Conservation (phyloP, 129 eudicot species). For the Rutidosis leptorrhynchoides region DNA sequence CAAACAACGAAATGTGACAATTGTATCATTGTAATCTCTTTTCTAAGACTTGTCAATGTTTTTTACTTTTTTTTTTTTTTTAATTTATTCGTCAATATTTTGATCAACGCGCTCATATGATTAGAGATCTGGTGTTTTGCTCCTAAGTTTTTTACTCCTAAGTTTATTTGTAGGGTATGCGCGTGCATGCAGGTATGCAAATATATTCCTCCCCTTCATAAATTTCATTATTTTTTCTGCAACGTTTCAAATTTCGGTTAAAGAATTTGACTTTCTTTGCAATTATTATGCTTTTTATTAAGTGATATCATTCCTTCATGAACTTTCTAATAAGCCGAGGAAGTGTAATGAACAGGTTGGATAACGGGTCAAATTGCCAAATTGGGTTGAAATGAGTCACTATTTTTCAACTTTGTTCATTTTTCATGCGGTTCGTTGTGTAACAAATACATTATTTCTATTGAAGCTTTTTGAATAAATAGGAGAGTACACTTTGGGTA, state of each 20-base stretch:
- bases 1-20: constrained; percentile 92
- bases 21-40: constrained; percentile 75
- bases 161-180: constrained; percentile 66
- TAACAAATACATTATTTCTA: no score
- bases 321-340: not conserved
- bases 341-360: not conserved
- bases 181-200: constrained; percentile 84
- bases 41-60: constrained; percentile 9
- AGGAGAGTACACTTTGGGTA: not conserved
- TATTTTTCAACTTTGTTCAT: not conserved
- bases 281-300: not conserved
- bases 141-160: constrained; percentile 43
- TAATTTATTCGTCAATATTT: constrained; percentile 5
- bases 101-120: constrained; percentile 8
- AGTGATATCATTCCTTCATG: not conserved
- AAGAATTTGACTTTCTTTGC: not conserved
- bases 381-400: not conserved
- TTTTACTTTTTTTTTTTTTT: not conserved
- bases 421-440: no score
- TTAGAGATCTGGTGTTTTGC: constrained; percentile 89
- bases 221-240: not conserved
- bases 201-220: not conserved
- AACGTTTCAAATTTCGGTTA: not conserved
- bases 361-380: not conserved
- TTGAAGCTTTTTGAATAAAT: not conserved